phyloP scores from a whole-genome alignment of 2,329 filamentous ascomycete species.

The Metarhizium guizhouense region DNA sequence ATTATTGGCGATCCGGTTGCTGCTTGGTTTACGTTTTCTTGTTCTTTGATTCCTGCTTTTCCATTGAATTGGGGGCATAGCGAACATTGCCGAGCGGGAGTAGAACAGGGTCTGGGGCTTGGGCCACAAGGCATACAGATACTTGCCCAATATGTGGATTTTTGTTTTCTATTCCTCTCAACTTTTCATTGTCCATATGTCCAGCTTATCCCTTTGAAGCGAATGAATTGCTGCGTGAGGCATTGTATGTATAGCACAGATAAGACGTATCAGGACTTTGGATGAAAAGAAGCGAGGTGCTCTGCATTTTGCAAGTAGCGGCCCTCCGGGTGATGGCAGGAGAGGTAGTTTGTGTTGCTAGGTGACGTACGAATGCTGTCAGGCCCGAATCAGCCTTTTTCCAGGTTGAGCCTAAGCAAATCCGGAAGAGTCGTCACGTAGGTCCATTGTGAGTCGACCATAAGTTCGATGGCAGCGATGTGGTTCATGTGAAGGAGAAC shows the following conservation, averaged over 20 bases:
- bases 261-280: neutral
- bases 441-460: neutral
- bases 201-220: neutral
- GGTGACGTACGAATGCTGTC: neutral
- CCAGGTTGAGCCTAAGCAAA: neutral
- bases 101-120: constrained; percentile 2
- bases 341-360: neutral
- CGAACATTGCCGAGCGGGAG: constrained; percentile 5
- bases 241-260: neutral
- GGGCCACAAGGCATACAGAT: constrained; percentile 5
- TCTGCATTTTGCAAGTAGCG: neutral
- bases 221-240: neutral
- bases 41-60: neutral
- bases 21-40: neutral
- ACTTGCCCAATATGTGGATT: neutral
- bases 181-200: neutral
- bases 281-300: neutral
- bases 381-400: neutral
- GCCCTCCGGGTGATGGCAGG: neutral
- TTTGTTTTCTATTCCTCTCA: neutral
- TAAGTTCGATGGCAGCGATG: neutral
- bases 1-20: constrained; percentile 1
- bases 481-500: neutral
- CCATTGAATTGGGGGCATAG: constrained; percentile 4
- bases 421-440: neutral